phyloP scores from a whole-genome alignment of 345 rosid genomes.

The Sonneratia alba region DNA sequence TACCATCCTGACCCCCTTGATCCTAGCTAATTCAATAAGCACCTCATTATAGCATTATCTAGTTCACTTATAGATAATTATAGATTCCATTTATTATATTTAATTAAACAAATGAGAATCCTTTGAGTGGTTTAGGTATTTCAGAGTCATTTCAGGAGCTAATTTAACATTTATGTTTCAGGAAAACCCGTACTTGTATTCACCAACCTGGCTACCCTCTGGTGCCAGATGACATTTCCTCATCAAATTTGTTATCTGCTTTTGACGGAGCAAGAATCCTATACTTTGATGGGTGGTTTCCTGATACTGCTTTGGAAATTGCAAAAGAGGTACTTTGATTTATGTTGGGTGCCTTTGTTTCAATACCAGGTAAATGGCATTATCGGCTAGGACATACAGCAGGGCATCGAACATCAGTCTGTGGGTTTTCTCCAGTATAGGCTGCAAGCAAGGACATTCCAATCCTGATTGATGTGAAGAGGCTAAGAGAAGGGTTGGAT shows the following conservation, averaged over 20 bases:
- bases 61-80: background rate
- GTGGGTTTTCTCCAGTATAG: conserved; percentile 48
- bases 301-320: conserved; percentile 57
- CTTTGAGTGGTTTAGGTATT: background rate
- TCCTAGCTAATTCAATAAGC: background rate
- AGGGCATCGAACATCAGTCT: background rate
- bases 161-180: conserved; percentile 14
- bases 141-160: background rate
- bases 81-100: background rate
- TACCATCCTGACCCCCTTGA: background rate
- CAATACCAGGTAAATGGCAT: background rate
- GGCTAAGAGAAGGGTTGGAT: conserved; percentile 78
- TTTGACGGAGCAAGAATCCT: conserved; percentile 53
- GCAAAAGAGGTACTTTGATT: conserved; percentile 61
- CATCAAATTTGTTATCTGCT: conserved; percentile 41
- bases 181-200: conserved; percentile 94
- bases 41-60: background rate
- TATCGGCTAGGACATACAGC: background rate
- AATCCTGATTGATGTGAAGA: conserved; percentile 75
- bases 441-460: conserved; percentile 63
- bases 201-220: conserved; percentile 81
- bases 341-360: conserved; percentile 19
- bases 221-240: conserved; percentile 57
- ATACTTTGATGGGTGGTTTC: conserved; percentile 69
- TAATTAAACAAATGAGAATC: background rate